Evolutionary conservation across 345 rosid species (phyloP).

Genomic region (Gossypium australe): DNA sequence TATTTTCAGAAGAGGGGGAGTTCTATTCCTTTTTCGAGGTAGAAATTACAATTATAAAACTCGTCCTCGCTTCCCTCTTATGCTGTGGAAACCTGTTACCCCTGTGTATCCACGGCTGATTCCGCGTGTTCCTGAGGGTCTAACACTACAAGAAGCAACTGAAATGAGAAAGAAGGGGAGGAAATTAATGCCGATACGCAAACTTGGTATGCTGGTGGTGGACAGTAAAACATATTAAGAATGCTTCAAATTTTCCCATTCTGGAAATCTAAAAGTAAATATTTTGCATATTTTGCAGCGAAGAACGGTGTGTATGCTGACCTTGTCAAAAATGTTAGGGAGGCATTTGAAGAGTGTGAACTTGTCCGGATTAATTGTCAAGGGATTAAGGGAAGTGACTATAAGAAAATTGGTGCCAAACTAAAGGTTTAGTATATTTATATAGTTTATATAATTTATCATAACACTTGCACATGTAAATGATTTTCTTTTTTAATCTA

Average conservation of each 20-base stretch:
- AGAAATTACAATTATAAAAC: constrained; percentile 83
- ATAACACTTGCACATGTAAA: not conserved
- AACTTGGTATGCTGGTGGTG: constrained; percentile 47
- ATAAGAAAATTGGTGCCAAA: constrained; percentile 78
- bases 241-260: not conserved
- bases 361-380: constrained; percentile 75
- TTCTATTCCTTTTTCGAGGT: constrained; percentile 75
- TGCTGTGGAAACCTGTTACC: constrained; percentile 85
- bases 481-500: not conserved
- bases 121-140: constrained; percentile 61
- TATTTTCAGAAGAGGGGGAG: constrained; percentile 71
- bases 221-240: not conserved
- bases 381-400: constrained; percentile 76
- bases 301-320: constrained; percentile 81
- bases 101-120: constrained; percentile 82
- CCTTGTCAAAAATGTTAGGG: constrained; percentile 60
- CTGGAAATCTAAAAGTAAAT: not conserved
- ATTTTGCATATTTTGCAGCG: constrained; percentile 35
- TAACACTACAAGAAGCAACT: constrained; percentile 57
- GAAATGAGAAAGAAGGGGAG: constrained; percentile 86
- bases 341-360: constrained; percentile 94
- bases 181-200: constrained; percentile 65
- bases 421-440: constrained; percentile 54
- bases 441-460: not conserved
- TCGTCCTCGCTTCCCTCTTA: constrained; percentile 79